Percentiles rank a stretch among this genome's conserved stretches.
Evolutionary conservation across 2,329 filamentous ascomycete genomes (phyloP).

Genomic region (Pseudonectria foliicola): DNA sequence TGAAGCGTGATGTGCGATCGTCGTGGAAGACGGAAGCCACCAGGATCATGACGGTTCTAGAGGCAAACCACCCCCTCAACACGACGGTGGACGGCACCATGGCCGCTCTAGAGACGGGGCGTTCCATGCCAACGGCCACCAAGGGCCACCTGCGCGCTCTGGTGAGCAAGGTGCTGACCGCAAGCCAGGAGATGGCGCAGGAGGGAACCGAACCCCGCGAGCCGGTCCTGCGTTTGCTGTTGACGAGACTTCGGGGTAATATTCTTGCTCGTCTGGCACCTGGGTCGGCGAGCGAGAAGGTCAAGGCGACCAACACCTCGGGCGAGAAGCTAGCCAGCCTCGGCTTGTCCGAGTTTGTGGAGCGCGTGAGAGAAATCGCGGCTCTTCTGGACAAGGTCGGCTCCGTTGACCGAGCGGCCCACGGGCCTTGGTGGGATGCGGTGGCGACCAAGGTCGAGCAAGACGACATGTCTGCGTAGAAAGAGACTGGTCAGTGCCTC

Average conservation of each 20-base stretch:
- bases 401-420: conserved; percentile 59
- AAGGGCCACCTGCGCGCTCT: conserved; percentile 52
- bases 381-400: conserved; percentile 60
- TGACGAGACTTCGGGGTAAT: conserved; percentile 60
- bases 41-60: conserved; percentile 64
- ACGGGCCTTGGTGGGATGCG: conserved; percentile 64
- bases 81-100: conserved; percentile 53
- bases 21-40: conserved; percentile 70
- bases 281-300: conserved; percentile 61
- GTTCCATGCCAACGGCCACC: conserved; percentile 58
- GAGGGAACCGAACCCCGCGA: conserved; percentile 40
- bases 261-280: conserved; percentile 58
- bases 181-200: conserved; percentile 39
- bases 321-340: conserved; percentile 62
- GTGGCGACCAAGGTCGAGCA: conserved; percentile 50
- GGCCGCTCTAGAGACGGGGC: conserved; percentile 54
- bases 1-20: conserved; percentile 71
- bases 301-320: conserved; percentile 60
- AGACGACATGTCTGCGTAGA: conserved; percentile 26
- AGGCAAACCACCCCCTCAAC: conserved; percentile 45
- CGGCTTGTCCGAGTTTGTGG: conserved; percentile 67
- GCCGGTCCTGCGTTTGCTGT: conserved; percentile 57
- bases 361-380: conserved; percentile 60
- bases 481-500: too few relatives aligned
- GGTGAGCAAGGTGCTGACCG: conserved; percentile 48